phyloP scores from a whole-genome alignment of 1,284 basidiomycete genomes.

The Cutaneotrichosporon cutaneum region DNA sequence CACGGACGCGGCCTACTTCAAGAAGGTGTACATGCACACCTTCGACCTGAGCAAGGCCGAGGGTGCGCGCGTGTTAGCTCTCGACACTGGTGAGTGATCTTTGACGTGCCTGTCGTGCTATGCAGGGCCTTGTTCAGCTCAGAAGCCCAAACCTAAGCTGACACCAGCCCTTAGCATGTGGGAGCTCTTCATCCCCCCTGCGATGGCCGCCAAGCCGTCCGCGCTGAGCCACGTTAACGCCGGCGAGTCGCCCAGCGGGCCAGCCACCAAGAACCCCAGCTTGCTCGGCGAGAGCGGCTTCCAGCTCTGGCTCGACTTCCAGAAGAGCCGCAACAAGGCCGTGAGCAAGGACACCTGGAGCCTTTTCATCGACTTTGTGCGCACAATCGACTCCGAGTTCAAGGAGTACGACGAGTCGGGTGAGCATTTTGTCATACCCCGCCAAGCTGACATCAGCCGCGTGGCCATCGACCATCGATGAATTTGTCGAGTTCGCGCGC shows the following conservation, averaged over 20 bases:
- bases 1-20: conserved; percentile 72
- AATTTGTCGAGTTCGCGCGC: conserved; percentile 51
- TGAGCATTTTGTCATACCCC: conserved; percentile 43
- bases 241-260: conserved; percentile 45
- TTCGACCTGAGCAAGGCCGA: conserved; percentile 80
- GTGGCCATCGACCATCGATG: conserved; percentile 54
- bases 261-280: conserved; percentile 43
- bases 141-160: conserved; percentile 14
- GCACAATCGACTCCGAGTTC: conserved; percentile 76
- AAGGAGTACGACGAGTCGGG: conserved; percentile 81
- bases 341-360: conserved; percentile 93
- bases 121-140: conserved; percentile 23
- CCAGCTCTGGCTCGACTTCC: conserved; percentile 80
- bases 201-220: conserved; percentile 69
- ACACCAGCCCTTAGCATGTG: conserved; percentile 61
- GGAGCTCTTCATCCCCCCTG: conserved; percentile 76
- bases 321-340: conserved; percentile 69
- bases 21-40: conserved; percentile 80
- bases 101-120: background rate
- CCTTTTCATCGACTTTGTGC: conserved; percentile 67
- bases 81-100: conserved; percentile 54
- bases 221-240: conserved; percentile 54
- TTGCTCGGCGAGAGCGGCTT: conserved; percentile 70
- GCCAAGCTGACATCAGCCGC: conserved; percentile 33
- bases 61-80: conserved; percentile 59